A percentile compares a stretch with the other conserved stretches of the same genome.
phyloP scores from a whole-genome alignment of 2,329 filamentous ascomycete species.

The Cercospora brassicicola region DNA sequence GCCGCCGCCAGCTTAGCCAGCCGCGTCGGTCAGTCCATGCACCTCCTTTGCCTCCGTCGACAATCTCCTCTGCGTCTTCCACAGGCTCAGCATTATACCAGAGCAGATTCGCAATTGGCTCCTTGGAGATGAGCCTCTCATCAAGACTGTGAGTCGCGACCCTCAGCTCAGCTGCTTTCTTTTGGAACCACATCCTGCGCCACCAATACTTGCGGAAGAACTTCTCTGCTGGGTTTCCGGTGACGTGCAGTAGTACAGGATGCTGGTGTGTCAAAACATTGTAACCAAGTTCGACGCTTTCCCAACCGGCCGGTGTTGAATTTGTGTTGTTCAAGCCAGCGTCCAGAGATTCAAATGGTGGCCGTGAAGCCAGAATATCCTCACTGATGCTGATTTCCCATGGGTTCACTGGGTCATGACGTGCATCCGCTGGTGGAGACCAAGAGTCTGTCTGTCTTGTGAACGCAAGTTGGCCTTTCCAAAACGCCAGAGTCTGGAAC shows the following conservation, averaged over 20 bases:
- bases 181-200: conserved; percentile 38
- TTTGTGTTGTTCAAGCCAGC: conserved; percentile 1
- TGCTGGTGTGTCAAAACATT: conserved; percentile 34
- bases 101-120: conserved; percentile 28
- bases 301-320: conserved; percentile 11
- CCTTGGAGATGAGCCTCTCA: conserved; percentile 22
- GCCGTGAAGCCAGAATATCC: conserved; percentile 29
- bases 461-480: conserved; percentile 35
- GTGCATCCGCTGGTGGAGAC: conserved; percentile 11
- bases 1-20: conserved; percentile 34
- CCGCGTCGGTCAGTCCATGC: conserved; percentile 34
- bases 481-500: conserved; percentile 36
- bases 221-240: conserved; percentile 33
- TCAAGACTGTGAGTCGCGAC: conserved; percentile 22
- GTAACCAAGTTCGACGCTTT: conserved; percentile 27
- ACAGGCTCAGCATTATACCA: conserved; percentile 31
- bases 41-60: conserved; percentile 25
- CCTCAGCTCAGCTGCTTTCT: conserved; percentile 28
- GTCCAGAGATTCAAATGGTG: conserved; percentile 29
- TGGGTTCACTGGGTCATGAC: conserved; percentile 16
- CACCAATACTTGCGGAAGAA: conserved; percentile 35
- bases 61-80: conserved; percentile 28
- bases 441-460: conserved; percentile 41
- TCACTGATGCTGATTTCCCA: conserved; percentile 26
- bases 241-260: conserved; percentile 34